Percentiles rank a stretch among this genome's conserved stretches.
Evolutionary conservation across 768 basidiomycete genomes (phyloP).

Genomic region (Agaricus subrufescens): DNA sequence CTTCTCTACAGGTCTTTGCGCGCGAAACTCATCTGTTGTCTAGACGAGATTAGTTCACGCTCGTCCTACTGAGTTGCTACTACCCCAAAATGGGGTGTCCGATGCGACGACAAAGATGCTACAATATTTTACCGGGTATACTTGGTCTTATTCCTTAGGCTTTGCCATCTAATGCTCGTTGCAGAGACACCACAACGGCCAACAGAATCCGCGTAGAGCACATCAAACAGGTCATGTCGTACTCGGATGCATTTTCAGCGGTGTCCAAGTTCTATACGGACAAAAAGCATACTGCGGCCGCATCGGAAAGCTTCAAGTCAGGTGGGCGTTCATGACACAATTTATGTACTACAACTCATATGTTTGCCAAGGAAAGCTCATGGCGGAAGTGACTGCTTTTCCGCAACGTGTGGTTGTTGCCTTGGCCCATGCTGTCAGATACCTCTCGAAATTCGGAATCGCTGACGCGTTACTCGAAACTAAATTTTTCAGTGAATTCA

Average conservation of each 20-base stretch:
- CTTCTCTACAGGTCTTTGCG: neutral
- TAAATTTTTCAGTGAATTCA: conserved; percentile 74
- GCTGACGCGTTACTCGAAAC: conserved; percentile 76
- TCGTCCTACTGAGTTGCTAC: conserved; percentile 75
- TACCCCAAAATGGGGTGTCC: conserved; percentile 57
- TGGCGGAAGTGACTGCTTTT: conserved; percentile 60
- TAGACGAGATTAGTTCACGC: conserved; percentile 87
- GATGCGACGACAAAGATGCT: conserved; percentile 74
- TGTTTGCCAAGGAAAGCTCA: conserved; percentile 43
- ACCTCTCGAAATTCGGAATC: conserved; percentile 71
- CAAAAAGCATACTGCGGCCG: conserved; percentile 32
- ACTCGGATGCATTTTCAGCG: conserved; percentile 64
- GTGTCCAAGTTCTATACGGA: conserved; percentile 65
- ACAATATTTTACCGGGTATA: conserved; percentile 61
- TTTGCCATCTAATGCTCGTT: conserved; percentile 6
- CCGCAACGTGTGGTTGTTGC: conserved; percentile 69
- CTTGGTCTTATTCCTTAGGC: conserved; percentile 1
- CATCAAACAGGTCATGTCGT: conserved; percentile 48
- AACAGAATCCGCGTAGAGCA: conserved; percentile 59
- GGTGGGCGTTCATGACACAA: conserved; percentile 26
- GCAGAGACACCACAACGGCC: conserved; percentile 32
- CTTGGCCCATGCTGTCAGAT: conserved; percentile 65
- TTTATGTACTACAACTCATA: neutral
- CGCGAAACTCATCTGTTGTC: neutral
- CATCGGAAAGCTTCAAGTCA: conserved; percentile 40